Evolutionary conservation across 2,329 filamentous ascomycete species (phyloP).

Genomic region (Colletotrichum sp.): DNA sequence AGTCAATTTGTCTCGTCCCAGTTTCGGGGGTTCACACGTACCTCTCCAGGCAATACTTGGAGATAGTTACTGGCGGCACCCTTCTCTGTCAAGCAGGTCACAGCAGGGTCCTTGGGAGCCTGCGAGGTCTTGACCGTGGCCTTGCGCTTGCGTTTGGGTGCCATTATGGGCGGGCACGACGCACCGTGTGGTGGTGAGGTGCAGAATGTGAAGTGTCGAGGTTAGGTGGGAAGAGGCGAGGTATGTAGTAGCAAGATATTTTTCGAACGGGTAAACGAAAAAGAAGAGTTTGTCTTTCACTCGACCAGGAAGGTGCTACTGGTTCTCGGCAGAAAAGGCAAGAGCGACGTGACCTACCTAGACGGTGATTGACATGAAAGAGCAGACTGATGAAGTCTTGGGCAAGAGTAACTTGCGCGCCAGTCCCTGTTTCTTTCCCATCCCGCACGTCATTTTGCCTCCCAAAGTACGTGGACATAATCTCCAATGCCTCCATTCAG

Average conservation of each 20-base stretch:
- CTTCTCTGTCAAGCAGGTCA: not conserved
- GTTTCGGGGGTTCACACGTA: not conserved
- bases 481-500: not conserved
- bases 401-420: not conserved
- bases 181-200: not conserved
- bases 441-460: not conserved
- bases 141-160: not conserved
- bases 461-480: not conserved
- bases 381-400: not conserved
- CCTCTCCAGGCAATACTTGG: not conserved
- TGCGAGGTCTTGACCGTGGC: not conserved
- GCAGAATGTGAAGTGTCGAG: not conserved
- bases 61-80: not conserved
- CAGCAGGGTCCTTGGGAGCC: not conserved
- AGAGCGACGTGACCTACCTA: not conserved
- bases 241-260: not conserved
- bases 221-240: not conserved
- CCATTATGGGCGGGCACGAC: not conserved
- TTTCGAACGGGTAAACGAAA: not conserved
- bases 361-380: not conserved
- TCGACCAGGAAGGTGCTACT: not conserved
- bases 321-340: not conserved
- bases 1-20: not conserved
- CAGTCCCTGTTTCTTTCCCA: not conserved
- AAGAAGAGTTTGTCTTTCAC: not conserved